A percentile compares a stretch with the other conserved stretches of the same genome.
Conservation (phyloP, 805 yeast genomes). For the Metschnikowia corniflorae region DNA sequence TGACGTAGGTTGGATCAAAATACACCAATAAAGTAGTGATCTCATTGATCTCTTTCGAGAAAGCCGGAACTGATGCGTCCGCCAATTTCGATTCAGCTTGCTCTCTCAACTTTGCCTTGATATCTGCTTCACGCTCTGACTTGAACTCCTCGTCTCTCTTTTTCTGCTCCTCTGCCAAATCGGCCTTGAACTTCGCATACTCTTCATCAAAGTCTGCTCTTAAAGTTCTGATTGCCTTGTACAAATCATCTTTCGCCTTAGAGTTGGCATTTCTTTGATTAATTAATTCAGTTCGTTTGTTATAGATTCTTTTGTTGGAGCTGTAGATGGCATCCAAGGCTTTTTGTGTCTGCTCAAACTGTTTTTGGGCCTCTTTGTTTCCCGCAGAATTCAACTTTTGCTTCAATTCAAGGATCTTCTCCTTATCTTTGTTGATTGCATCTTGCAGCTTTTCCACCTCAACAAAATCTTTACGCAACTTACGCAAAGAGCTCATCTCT, state of each 20-base stretch:
- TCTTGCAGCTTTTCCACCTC: slow-evolving; percentile 71
- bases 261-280: slow-evolving; percentile 64
- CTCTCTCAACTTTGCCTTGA: slow-evolving; percentile 51
- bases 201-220: slow-evolving; percentile 74
- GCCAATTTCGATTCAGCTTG: slow-evolving; percentile 63
- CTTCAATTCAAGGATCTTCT: slow-evolving; percentile 72
- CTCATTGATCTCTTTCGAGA: slow-evolving; percentile 68
- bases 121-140: slow-evolving; percentile 47
- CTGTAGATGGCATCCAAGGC: slow-evolving; percentile 64
- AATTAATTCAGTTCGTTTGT: slow-evolving; percentile 61
- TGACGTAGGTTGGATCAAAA: slow-evolving; percentile 77
- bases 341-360: slow-evolving; percentile 66
- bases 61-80: slow-evolving; percentile 81
- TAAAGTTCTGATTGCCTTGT: slow-evolving; percentile 61
- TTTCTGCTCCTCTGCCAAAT: slow-evolving; percentile 64
- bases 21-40: slow-evolving; percentile 68
- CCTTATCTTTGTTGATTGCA: slow-evolving; percentile 74
- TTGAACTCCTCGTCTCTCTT: slow-evolving; percentile 69
- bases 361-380: slow-evolving; percentile 60
- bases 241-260: slow-evolving; percentile 65
- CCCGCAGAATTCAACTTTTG: slow-evolving; percentile 55
- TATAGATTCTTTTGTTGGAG: slow-evolving; percentile 56
- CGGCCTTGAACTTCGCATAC: slow-evolving; percentile 64
- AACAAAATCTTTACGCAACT: slow-evolving; percentile 73
- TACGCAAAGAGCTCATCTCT: slow-evolving; percentile 81